These are phyloP conservation scores for Wolfiporia cocos DNA, from an alignment of 1,284 basidiomycete genomes.

Conservation along the genomic window DNA sequence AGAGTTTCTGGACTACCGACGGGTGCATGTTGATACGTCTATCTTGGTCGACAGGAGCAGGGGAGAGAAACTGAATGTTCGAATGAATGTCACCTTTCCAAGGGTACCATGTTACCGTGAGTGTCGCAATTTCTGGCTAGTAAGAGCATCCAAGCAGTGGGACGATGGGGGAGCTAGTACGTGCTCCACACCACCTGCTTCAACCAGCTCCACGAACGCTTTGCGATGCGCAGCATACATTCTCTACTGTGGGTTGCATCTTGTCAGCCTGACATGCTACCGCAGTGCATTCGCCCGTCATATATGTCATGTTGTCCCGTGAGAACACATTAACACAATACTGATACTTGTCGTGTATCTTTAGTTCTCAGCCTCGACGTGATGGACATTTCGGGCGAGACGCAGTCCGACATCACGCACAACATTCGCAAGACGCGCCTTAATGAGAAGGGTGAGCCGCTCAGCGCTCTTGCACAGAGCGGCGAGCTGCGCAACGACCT, in stretches of 20 bases:
- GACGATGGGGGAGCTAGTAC: no score
- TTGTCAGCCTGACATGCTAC: no score
- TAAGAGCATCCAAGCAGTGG: no score
- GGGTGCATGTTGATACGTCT: slow-evolving; percentile 81
- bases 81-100: slow-evolving; percentile 93
- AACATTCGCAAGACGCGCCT: slow-evolving; percentile 86
- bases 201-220: no score
- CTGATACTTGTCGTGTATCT: no score
- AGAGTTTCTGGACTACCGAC: slow-evolving; percentile 95
- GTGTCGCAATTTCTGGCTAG: no score
- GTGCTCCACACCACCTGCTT: no score
- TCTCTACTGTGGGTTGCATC: no score
- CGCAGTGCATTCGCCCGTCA: no score
- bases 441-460: slow-evolving; percentile 48
- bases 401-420: slow-evolving; percentile 86
- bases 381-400: slow-evolving; percentile 97
- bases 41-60: slow-evolving; percentile 91
- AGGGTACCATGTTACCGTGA: slow-evolving; percentile 95
- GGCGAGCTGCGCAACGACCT: slow-evolving; percentile 79
- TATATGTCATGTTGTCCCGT: no score
- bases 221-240: no score
- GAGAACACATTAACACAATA: no score
- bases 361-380: slow-evolving; percentile 93
- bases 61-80: slow-evolving; percentile 90
- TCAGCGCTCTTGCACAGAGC: slow-evolving; percentile 45